Conservation (phyloP, 2,329 filamentous ascomycete species). For the Orbilia quercus region DNA sequence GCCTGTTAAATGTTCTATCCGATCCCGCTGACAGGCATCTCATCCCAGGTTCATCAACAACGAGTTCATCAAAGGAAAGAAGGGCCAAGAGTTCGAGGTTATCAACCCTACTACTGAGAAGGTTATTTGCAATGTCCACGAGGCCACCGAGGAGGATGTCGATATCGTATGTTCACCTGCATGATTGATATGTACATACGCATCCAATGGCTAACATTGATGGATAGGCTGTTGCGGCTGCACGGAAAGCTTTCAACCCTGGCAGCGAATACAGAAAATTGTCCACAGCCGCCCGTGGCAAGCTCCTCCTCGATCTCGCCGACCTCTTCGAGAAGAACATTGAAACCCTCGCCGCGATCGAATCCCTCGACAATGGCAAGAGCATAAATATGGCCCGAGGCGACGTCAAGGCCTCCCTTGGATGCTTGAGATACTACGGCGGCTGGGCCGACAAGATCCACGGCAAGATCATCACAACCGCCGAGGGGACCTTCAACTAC, state of each 20-base stretch:
- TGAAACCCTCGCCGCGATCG: constrained; percentile 81
- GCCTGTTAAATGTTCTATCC: constrained; percentile 23
- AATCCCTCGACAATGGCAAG: constrained; percentile 91
- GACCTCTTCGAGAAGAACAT: constrained; percentile 81
- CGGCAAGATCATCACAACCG: constrained; percentile 78
- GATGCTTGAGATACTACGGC: constrained; percentile 84
- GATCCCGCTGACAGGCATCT: constrained; percentile 4
- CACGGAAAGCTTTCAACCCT: constrained; percentile 81
- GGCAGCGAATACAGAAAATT: constrained; percentile 73
- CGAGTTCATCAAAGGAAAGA: constrained; percentile 83
- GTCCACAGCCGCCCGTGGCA: constrained; percentile 77
- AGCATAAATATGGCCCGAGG: constrained; percentile 79
- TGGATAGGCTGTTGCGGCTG: constrained; percentile 76
- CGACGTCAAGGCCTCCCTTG: constrained; percentile 76
- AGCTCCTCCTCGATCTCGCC: constrained; percentile 78
- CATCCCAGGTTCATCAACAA: constrained; percentile 84
- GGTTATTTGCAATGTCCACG: constrained; percentile 82
- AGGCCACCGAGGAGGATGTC: constrained; percentile 88
- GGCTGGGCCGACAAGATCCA: constrained; percentile 93
- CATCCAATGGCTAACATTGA: constrained; percentile 1
- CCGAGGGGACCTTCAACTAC: constrained; percentile 83
- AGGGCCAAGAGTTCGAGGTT: constrained; percentile 90
- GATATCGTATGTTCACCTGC: constrained; percentile 62
- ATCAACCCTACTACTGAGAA: constrained; percentile 89
- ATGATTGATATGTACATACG: not conserved